These are phyloP conservation scores for Aurinia saxatilis DNA, from an alignment of 345 rosid species.

Conservation along the genomic window DNA sequence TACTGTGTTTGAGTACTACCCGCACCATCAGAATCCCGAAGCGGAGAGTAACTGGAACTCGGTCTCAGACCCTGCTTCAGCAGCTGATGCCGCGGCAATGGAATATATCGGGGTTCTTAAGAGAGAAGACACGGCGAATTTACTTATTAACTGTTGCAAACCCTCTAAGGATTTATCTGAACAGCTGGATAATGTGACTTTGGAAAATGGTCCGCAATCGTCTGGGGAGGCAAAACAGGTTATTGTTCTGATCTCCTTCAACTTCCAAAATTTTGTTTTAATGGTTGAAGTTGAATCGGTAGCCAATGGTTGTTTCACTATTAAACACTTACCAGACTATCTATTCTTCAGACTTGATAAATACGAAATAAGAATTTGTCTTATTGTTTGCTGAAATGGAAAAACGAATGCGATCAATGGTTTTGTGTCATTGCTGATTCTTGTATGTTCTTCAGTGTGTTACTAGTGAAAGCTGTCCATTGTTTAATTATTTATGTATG, in stretches of 20 bases:
- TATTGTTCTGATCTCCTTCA: background rate
- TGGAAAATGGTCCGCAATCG: slow-evolving; percentile 53
- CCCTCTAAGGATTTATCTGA: slow-evolving; percentile 58
- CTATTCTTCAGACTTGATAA: background rate
- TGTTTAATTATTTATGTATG: background rate
- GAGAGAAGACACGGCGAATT: slow-evolving; percentile 60
- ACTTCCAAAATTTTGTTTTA: background rate
- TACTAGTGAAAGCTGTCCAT: background rate
- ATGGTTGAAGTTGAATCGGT: slow-evolving; percentile 10
- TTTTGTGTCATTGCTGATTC: background rate
- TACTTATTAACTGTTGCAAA: slow-evolving; percentile 91
- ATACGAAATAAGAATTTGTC: background rate
- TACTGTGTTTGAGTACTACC: slow-evolving; percentile 87
- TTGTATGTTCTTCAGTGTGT: background rate
- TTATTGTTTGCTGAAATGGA: background rate
- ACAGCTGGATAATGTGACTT: slow-evolving; percentile 38
- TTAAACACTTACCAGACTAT: background rate
- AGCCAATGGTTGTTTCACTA: background rate
- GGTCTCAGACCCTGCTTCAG: slow-evolving; percentile 48
- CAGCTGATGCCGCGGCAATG: slow-evolving; percentile 80
- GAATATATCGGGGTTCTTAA: slow-evolving; percentile 59
- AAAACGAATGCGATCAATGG: background rate
- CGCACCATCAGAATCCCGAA: slow-evolving; percentile 48
- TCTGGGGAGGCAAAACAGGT: slow-evolving; percentile 72
- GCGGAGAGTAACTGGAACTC: slow-evolving; percentile 52